phyloP scores from a whole-genome alignment of 2,329 filamentous ascomycete species.

The Trichoderma breve region DNA sequence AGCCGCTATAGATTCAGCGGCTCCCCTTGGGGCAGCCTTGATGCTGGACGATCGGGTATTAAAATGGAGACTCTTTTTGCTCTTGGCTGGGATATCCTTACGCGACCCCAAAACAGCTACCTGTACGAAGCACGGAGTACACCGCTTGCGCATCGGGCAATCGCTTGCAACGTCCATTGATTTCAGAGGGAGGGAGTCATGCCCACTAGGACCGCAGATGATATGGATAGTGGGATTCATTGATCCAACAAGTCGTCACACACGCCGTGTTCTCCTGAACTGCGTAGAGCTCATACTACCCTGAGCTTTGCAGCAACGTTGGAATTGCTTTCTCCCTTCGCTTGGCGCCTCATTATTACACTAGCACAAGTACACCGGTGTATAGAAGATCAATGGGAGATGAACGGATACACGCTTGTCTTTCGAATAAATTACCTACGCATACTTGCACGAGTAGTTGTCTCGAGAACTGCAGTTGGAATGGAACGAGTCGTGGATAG shows the following conservation, averaged over 20 bases:
- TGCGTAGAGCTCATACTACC: neutral
- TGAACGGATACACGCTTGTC: neutral
- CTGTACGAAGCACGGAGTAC: neutral
- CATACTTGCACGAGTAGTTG: neutral
- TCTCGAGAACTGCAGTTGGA: neutral
- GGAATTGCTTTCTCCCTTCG: neutral
- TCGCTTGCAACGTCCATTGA: conserved; percentile 6
- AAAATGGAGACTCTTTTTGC: conserved; percentile 8
- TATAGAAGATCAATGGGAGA: neutral
- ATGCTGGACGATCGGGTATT: conserved; percentile 16
- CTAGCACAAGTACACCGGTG: neutral
- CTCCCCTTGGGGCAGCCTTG: conserved; percentile 20
- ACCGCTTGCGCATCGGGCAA: conserved; percentile 3
- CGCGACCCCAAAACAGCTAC: neutral
- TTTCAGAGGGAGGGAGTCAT: neutral
- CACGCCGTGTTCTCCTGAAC: neutral
- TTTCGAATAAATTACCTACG: neutral
- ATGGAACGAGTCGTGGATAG: neutral
- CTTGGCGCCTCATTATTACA: neutral
- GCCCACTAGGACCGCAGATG: neutral
- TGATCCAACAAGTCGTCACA: neutral
- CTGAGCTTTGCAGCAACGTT: neutral
- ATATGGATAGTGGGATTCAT: neutral
- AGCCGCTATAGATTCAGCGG: conserved; percentile 18
- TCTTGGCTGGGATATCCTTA: conserved; percentile 16